phyloP scores from a whole-genome alignment of 352 stramenopile genomes.

The Pythium rishiriense region DNA sequence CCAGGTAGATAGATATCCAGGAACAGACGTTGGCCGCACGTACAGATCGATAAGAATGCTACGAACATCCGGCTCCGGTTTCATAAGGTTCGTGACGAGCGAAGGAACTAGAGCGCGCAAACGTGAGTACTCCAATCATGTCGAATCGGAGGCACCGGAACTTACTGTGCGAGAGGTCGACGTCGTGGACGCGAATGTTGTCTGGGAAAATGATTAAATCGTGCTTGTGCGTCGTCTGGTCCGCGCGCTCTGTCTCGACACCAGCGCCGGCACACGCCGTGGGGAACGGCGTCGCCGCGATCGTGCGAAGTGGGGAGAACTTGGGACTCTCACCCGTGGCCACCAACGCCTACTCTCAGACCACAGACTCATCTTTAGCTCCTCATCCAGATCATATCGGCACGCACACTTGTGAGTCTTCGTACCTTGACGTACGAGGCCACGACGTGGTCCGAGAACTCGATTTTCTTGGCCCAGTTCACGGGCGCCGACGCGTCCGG shows the following conservation, averaged over 20 bases:
- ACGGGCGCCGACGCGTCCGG: conserved; percentile 33
- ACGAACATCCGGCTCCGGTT: conserved; percentile 7
- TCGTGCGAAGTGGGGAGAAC: conserved; percentile 28
- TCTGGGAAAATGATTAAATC: conserved; percentile 76
- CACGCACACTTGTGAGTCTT: background rate
- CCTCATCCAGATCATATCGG: background rate
- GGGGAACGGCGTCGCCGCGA: conserved; percentile 55
- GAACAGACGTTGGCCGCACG: background rate
- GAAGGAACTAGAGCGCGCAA: too few relatives aligned
- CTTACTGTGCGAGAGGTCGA: conserved; percentile 49
- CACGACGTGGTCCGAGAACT: conserved; percentile 63
- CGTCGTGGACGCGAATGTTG: conserved; percentile 52
- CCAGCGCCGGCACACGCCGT: conserved; percentile 5
- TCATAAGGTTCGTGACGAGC: conserved; percentile 15
- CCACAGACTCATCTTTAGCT: background rate
- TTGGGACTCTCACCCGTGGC: conserved; percentile 12
- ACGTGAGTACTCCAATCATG: too few relatives aligned
- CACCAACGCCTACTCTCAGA: conserved; percentile 8
- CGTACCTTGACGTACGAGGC: conserved; percentile 41
- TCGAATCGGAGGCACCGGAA: background rate
- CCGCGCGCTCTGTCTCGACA: background rate
- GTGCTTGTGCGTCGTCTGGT: conserved; percentile 26
- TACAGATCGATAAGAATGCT: conserved; percentile 11
- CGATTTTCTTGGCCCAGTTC: conserved; percentile 71
- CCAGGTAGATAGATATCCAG: background rate